Percentiles rank a stretch among this genome's conserved stretches.
phyloP scores from a whole-genome alignment of 352 stramenopile genomes.

The Globisporangium apiculatum region DNA sequence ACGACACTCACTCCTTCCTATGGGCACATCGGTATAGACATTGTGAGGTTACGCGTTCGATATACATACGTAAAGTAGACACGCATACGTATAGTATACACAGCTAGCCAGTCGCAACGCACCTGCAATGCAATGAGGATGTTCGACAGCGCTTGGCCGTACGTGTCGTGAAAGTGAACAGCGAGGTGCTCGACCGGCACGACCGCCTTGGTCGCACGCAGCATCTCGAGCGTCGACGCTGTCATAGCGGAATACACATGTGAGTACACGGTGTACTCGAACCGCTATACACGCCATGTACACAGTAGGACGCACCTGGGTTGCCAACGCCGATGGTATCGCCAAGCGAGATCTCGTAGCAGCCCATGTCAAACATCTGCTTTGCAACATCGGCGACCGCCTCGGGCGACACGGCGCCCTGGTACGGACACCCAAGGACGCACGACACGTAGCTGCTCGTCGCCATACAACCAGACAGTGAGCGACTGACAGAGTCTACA shows the following conservation, averaged over 20 bases:
- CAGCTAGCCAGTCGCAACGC: not conserved
- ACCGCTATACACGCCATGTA: no score
- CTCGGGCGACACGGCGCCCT: slow-evolving; percentile 82
- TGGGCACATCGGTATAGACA: slow-evolving; percentile 2
- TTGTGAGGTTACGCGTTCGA: not conserved
- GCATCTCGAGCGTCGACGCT: slow-evolving; percentile 81
- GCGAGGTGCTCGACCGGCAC: slow-evolving; percentile 86
- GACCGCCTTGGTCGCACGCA: slow-evolving; percentile 64
- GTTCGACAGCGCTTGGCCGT: slow-evolving; percentile 94
- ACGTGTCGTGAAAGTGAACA: slow-evolving; percentile 98
- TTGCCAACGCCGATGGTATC: slow-evolving; percentile 93
- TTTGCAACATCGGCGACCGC: slow-evolving; percentile 79
- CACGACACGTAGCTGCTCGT: slow-evolving; percentile 90
- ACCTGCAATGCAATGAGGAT: slow-evolving; percentile 89
- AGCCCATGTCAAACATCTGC: slow-evolving; percentile 90
- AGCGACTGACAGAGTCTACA: not conserved
- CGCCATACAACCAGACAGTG: not conserved
- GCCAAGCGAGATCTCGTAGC: slow-evolving; percentile 93
- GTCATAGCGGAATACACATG: no score
- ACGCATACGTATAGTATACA: no score
- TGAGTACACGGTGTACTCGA: no score
- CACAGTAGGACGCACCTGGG: slow-evolving; percentile 33
- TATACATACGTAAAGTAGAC: not conserved
- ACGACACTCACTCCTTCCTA: slow-evolving; percentile 90
- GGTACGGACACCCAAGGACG: slow-evolving; percentile 95